Conservation (phyloP, 805 yeast species). For the Starmerella kuoi region DNA sequence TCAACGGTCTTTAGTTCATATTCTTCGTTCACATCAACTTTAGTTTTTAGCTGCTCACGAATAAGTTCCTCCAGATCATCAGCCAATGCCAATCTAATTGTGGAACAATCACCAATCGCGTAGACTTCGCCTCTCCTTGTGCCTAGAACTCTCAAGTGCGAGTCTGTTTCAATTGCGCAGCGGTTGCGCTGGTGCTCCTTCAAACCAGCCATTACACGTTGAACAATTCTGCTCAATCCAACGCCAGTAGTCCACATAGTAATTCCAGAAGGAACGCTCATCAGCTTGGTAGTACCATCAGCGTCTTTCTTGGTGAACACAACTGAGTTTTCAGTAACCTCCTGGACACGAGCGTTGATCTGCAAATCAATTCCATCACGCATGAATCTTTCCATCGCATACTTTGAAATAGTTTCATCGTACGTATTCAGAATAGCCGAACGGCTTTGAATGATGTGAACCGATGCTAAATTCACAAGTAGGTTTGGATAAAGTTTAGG, state of each 20-base stretch:
- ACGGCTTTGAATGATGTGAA: constrained; percentile 58
- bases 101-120: constrained; percentile 63
- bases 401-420: constrained; percentile 51
- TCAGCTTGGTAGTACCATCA: constrained; percentile 31
- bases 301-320: constrained; percentile 39
- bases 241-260: constrained; percentile 73
- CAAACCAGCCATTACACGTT: constrained; percentile 40
- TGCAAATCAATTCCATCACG: constrained; percentile 51
- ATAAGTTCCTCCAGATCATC: constrained; percentile 44
- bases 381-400: constrained; percentile 51
- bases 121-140: constrained; percentile 56
- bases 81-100: constrained; percentile 48
- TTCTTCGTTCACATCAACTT: constrained; percentile 26
- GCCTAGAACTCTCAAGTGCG: constrained; percentile 58
- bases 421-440: constrained; percentile 57
- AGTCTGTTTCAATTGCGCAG: constrained; percentile 65
- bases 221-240: constrained; percentile 51
- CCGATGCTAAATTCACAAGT: constrained; percentile 49
- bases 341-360: constrained; percentile 52
- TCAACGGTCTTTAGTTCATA: constrained; percentile 15
- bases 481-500: constrained; percentile 45
- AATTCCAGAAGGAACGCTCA: constrained; percentile 51
- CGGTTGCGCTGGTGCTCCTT: constrained; percentile 42
- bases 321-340: constrained; percentile 45
- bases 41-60: constrained; percentile 33